Conservation (phyloP, 306 rosid species). For the Aeschynomene evenia region DNA sequence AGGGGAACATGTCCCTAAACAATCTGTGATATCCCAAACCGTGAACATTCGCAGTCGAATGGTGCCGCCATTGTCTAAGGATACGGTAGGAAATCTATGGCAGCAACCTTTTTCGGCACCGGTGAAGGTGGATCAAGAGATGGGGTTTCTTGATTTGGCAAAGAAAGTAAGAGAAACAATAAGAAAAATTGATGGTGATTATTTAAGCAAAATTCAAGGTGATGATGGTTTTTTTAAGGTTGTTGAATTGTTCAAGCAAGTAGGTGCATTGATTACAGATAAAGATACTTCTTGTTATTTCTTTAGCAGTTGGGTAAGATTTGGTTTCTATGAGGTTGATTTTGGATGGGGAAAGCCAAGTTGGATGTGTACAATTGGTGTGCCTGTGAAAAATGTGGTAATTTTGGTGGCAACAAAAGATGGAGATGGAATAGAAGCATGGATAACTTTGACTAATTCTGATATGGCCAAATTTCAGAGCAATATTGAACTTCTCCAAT, state of each 20-base stretch:
- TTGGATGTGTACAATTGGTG: slow-evolving; percentile 34
- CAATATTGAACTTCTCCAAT: slow-evolving; percentile 9
- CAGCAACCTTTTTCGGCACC: background rate
- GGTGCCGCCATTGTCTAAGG: background rate
- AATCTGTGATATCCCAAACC: background rate
- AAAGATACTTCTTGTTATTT: background rate
- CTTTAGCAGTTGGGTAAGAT: slow-evolving; percentile 26
- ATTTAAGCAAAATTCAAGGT: background rate
- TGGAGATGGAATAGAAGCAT: slow-evolving; percentile 46
- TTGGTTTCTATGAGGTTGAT: slow-evolving; percentile 35
- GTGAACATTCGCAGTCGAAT: slow-evolving; percentile 22
- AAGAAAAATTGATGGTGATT: background rate
- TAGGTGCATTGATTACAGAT: background rate
- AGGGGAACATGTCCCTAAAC: background rate
- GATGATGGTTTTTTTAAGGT: background rate
- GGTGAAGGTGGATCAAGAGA: background rate
- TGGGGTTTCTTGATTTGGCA: background rate
- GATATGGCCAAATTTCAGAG: slow-evolving; percentile 35
- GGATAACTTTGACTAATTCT: slow-evolving; percentile 38
- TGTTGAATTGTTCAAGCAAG: background rate
- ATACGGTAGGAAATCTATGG: slow-evolving; percentile 15
- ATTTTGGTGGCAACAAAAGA: slow-evolving; percentile 1
- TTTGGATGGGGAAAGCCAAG: slow-evolving; percentile 49
- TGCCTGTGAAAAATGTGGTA: background rate
- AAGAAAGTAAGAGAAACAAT: background rate